Base-by-base conservation (phyloP, 805 yeast species). In the Candida taoyuanica region DNA sequence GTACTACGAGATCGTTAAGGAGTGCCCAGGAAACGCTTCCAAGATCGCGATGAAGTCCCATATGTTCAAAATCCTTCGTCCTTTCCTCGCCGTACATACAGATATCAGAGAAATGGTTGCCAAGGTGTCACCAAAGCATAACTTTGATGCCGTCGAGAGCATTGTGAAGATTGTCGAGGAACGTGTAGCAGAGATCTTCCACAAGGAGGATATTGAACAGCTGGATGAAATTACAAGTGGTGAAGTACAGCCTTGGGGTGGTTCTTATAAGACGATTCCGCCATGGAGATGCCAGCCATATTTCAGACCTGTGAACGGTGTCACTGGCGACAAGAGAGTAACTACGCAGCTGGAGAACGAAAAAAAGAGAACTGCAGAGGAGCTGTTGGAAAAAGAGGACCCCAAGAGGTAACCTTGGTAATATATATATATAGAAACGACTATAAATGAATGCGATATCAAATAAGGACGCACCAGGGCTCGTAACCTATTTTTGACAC, bases 221-320 rank as follows among this genome's bases (percentile, higher is more conserved):
- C 44, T 70, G 15, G 96, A 87, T 53, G 60, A 54, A 4, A 70
- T 83, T 1, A 64, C 62, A 0, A 65, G 62, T 7, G 87, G 88
- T 0, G 75, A 72, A 6, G 50, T 55, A 26, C 77, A 78, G 49
- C 55, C 62, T 17, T 83, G 94, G 89, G 95, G 95, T 33, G 95
- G 95, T 1, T 52, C 70, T 12, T 91, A 93, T 59, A 78, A 78
- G 58, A 73, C 71, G 5, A 76, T 91, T 13, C 98, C 98, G 2
- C 88, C 83, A 59, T 91, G 98, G 98, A 73, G 98, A 53, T 80
- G 95, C 48, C 98, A 91, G 63, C 98, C 98, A 2, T 84, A 85
- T 58, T 91, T 91, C 69, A 72, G 98, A 51, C 79, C 81, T 3
- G 96, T 91, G 1, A 75, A 86, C 57, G 98, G 98, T 17, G 78